Base-by-base conservation (phyloP, 73 alveolate genomes). In the Paramecium sexaurelia region DNA sequence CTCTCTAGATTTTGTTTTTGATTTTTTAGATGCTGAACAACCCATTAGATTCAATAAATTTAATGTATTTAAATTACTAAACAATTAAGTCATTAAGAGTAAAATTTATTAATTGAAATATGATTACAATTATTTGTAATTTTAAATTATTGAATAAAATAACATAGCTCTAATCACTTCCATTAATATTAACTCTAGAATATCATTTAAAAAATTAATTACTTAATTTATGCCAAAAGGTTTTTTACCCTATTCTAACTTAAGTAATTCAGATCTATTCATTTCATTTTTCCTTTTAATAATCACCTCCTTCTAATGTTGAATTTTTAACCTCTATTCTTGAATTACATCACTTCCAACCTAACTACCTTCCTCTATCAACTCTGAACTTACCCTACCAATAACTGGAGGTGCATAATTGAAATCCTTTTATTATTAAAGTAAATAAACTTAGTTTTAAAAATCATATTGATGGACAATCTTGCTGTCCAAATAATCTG, bases 31-130 rank as follows among this genome's bases (percentile, higher is more conserved):
- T 29, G 83, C 83, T 29, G 0, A 10, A 61, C 83, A 61, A 26
- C 83, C 83, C 83, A 61, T 61, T 51, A 51, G 67, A 51, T 51
- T 51, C 67, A 51, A 51, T 51, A n/a, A 51, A 17, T 51, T 51
- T 51, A 51, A 51, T 51, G 67, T 17, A 51, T 51, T 51, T 51
- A 51, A 15, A 51, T 17, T n/a, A 15, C 29, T 51, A 51, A 51
- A 51, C 67, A 51, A 51, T 51, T 51, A 51, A 51, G 67, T 51
- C 67, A 51, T 51, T 29, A 51, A 51, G 15, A 5, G 0, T 17
- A 4, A 51, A 4, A 51, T 17, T 17, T 51, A n/a, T 8, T 3
- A 51, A 51, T 51, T 51, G 29, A 17, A n/a, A 51, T 51, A 51
- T 17, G 67, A 51, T 51, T 51, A 17, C 15, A 15, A 35, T n/a